Evolutionary conservation across 2,329 filamentous ascomycete genomes (phyloP).

Genomic region (Ophiostoma sp.): DNA sequence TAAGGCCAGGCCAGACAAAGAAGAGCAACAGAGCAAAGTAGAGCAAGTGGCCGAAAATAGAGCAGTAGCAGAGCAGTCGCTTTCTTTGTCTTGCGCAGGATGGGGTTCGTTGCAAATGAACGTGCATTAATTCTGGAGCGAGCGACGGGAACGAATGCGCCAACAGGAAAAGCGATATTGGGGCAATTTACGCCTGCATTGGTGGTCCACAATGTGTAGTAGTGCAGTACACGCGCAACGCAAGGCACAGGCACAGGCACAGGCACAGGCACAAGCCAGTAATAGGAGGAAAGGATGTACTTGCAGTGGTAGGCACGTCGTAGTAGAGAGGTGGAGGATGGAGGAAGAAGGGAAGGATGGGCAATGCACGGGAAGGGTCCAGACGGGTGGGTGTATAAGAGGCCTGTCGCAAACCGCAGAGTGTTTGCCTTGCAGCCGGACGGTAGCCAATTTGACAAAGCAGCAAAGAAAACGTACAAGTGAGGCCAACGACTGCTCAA

Average conservation of each 20-base stretch:
- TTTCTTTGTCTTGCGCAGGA: background rate
- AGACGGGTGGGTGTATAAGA: background rate
- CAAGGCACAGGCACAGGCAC: background rate
- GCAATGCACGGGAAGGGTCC: background rate
- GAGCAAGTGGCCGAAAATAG: slow-evolving; percentile 15
- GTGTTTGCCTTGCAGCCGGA: background rate
- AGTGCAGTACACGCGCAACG: background rate
- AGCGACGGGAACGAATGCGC: slow-evolving; percentile 13
- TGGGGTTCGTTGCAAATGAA: slow-evolving; percentile 12
- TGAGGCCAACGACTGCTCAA: background rate
- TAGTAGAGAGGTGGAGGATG: slow-evolving; percentile 6
- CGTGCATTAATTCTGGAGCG: slow-evolving; percentile 7
- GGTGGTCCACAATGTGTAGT: slow-evolving; percentile 13
- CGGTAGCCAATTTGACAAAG: background rate
- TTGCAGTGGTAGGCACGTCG: background rate
- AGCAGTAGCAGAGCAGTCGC: slow-evolving; percentile 8
- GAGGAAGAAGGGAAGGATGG: slow-evolving; percentile 4
- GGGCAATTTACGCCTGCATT: slow-evolving; percentile 22
- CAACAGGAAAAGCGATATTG: slow-evolving; percentile 18
- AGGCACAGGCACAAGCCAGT: background rate
- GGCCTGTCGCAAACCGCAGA: background rate
- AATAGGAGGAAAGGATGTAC: background rate
- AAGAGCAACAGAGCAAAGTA: slow-evolving; percentile 9
- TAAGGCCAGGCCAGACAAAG: slow-evolving; percentile 2
- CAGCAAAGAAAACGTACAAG: background rate